Percentiles rank a stretch among this genome's conserved stretches.
Conservation (phyloP, 495 filamentous ascomycete genomes). For the Daldinia decipiens region DNA sequence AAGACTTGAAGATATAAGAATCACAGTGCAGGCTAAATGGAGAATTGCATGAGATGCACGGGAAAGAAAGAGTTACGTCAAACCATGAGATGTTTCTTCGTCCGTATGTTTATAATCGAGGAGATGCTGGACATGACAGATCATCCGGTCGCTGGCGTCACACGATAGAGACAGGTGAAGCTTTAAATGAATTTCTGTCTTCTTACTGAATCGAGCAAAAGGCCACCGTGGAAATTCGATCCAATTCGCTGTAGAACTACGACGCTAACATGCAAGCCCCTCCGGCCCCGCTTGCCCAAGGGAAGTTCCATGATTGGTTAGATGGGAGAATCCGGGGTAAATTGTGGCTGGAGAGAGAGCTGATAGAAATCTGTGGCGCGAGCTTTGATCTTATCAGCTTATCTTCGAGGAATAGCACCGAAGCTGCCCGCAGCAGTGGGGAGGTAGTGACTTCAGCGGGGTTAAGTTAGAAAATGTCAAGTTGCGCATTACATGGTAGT, state of each 20-base stretch:
- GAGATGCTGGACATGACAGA: constrained; percentile 15
- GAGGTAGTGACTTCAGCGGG: constrained; percentile 44
- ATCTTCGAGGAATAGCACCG: not conserved
- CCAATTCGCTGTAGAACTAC: constrained; percentile 29
- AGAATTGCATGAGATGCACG: too few relatives aligned
- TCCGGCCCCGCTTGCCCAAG: not conserved
- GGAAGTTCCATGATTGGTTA: constrained; percentile 26
- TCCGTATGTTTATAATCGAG: constrained; percentile 10
- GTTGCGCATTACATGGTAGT: constrained; percentile 2
- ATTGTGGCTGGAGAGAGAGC: constrained; percentile 30
- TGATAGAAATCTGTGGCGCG: constrained; percentile 45
- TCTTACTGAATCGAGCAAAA: constrained; percentile 45
- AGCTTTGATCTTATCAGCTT: constrained; percentile 29
- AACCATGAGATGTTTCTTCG: constrained; percentile 10
- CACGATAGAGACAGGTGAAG: constrained; percentile 18
- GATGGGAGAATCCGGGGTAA: constrained; percentile 40
- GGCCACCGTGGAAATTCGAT: constrained; percentile 52
- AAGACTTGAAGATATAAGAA: not conserved
- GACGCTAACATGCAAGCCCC: constrained; percentile 7
- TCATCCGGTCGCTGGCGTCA: constrained; percentile 21
- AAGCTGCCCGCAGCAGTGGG: not conserved
- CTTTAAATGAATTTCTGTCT: constrained; percentile 34
- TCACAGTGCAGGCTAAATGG: too few relatives aligned
- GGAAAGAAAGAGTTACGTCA: constrained; percentile 13
- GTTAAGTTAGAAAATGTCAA: constrained; percentile 12